phyloP scores from a whole-genome alignment of 2,329 filamentous ascomycete species.

The Neonectria coccinea region DNA sequence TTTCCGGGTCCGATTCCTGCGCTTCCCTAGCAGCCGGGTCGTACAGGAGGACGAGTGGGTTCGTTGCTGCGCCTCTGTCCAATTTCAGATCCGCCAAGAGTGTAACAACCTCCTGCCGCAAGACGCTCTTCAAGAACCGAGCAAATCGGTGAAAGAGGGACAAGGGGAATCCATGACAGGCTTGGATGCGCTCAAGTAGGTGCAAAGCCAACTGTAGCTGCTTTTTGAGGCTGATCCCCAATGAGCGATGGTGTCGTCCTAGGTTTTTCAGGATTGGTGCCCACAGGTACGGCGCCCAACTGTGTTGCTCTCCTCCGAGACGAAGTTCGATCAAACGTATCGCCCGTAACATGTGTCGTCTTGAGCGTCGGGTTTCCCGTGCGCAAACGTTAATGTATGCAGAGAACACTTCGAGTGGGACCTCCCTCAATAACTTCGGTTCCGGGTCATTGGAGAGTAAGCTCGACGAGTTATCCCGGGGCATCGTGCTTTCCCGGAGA shows the following conservation, averaged over 20 bases:
- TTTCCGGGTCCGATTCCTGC: constrained; percentile 17
- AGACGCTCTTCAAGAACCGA: constrained; percentile 43
- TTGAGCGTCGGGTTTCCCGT: constrained; percentile 36
- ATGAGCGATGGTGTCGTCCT: constrained; percentile 44
- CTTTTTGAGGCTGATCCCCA: constrained; percentile 45
- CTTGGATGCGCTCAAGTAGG: constrained; percentile 47
- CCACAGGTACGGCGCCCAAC: constrained; percentile 50
- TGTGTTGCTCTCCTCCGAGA: constrained; percentile 38
- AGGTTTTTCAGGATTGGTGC: constrained; percentile 50
- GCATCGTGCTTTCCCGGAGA: constrained; percentile 57
- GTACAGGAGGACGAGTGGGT: constrained; percentile 34
- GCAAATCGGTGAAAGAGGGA: constrained; percentile 41
- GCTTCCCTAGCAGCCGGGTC: constrained; percentile 29
- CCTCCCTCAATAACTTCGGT: constrained; percentile 36
- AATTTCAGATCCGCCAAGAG: constrained; percentile 35
- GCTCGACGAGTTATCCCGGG: constrained; percentile 24
- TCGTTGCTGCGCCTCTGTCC: constrained; percentile 22
- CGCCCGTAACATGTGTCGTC: constrained; percentile 47
- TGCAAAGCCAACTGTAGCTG: constrained; percentile 48
- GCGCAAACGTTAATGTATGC: constrained; percentile 60
- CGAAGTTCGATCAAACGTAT: constrained; percentile 47
- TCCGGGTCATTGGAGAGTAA: constrained; percentile 43
- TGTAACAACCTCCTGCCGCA: constrained; percentile 42
- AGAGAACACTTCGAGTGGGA: constrained; percentile 55
- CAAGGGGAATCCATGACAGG: constrained; percentile 39